Evolutionary conservation across 768 basidiomycete genomes (phyloP).

Genomic region (Paxillus rubicundulus): DNA sequence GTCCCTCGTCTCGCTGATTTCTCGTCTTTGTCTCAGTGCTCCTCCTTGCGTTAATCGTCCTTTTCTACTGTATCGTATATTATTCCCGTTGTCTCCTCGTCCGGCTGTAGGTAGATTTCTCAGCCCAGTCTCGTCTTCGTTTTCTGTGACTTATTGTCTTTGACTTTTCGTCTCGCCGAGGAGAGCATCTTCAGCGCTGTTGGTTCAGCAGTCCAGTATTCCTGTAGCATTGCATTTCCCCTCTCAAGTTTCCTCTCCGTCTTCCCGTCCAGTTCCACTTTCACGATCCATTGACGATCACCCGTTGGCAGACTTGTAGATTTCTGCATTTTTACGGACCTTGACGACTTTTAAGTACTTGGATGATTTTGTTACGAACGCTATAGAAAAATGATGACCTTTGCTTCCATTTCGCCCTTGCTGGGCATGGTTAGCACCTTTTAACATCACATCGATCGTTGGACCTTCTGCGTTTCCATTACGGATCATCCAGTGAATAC

Average conservation of each 20-base stretch:
- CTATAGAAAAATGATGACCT: slow-evolving; percentile 25
- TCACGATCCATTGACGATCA: slow-evolving; percentile 15
- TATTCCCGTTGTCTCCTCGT: slow-evolving; percentile 25
- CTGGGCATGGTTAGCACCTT: not conserved
- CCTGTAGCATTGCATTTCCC: slow-evolving; percentile 37
- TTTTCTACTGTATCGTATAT: slow-evolving; percentile 32
- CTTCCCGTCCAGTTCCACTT: slow-evolving; percentile 14
- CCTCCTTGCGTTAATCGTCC: slow-evolving; percentile 31
- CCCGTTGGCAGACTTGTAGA: slow-evolving; percentile 30
- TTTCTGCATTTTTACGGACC: slow-evolving; percentile 26
- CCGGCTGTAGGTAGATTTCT: slow-evolving; percentile 33
- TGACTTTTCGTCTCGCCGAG: slow-evolving; percentile 35
- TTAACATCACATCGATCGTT: not conserved
- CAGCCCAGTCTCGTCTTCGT: slow-evolving; percentile 20
- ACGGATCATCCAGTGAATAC: slow-evolving; percentile 12
- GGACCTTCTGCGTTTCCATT: not conserved
- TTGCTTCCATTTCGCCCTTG: slow-evolving; percentile 8
- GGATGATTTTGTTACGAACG: slow-evolving; percentile 25
- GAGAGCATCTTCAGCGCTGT: slow-evolving; percentile 31
- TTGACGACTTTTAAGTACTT: slow-evolving; percentile 18
- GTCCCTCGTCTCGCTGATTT: slow-evolving; percentile 12
- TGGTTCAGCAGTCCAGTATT: slow-evolving; percentile 26
- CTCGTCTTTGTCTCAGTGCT: slow-evolving; percentile 15
- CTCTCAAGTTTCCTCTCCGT: slow-evolving; percentile 19
- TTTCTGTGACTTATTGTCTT: slow-evolving; percentile 35